A percentile compares a stretch with the other conserved stretches of the same genome.
phyloP scores from a whole-genome alignment of 306 rosid species.

The Cucurbita moschata region DNA sequence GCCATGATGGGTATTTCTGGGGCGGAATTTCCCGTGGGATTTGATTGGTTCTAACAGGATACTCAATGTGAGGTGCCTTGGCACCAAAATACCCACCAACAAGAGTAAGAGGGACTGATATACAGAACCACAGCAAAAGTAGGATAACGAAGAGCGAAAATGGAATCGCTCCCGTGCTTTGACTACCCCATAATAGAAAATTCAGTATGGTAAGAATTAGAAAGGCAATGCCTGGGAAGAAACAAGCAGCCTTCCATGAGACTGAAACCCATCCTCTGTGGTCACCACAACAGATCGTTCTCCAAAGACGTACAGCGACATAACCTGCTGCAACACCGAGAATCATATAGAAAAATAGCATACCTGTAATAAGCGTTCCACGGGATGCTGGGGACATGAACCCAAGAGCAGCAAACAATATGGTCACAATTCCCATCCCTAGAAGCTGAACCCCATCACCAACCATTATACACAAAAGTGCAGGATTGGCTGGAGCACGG shows the following conservation, averaged over 20 bases:
- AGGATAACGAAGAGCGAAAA: slow-evolving; percentile 65
- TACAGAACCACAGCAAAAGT: slow-evolving; percentile 86
- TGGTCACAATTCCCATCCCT: slow-evolving; percentile 95
- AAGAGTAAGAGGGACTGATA: slow-evolving; percentile 87
- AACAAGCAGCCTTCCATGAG: slow-evolving; percentile 78
- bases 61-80: slow-evolving; percentile 71
- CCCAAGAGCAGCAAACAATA: slow-evolving; percentile 90
- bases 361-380: slow-evolving; percentile 81
- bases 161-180: slow-evolving; percentile 95
- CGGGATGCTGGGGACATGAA: slow-evolving; percentile 99
- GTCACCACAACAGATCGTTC: slow-evolving; percentile 66
- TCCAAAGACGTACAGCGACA: slow-evolving; percentile 89
- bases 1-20: slow-evolving; percentile 88
- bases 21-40: slow-evolving; percentile 84
- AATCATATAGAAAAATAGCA: slow-evolving; percentile 81
- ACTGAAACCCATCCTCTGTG: slow-evolving; percentile 70
- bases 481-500: slow-evolving; percentile 68
- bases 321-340: slow-evolving; percentile 91
- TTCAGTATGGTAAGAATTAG: slow-evolving; percentile 63
- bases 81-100: slow-evolving; percentile 83
- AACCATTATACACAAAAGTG: slow-evolving; percentile 76
- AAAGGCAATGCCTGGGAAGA: slow-evolving; percentile 94
- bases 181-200: slow-evolving; percentile 91
- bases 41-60: slow-evolving; percentile 81
- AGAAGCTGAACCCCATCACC: slow-evolving; percentile 94